Evolutionary conservation across 1,284 basidiomycete genomes (phyloP), one percentile per base, ranked within the genome.

Genomic region (Phenoliferia sp.): DNA sequence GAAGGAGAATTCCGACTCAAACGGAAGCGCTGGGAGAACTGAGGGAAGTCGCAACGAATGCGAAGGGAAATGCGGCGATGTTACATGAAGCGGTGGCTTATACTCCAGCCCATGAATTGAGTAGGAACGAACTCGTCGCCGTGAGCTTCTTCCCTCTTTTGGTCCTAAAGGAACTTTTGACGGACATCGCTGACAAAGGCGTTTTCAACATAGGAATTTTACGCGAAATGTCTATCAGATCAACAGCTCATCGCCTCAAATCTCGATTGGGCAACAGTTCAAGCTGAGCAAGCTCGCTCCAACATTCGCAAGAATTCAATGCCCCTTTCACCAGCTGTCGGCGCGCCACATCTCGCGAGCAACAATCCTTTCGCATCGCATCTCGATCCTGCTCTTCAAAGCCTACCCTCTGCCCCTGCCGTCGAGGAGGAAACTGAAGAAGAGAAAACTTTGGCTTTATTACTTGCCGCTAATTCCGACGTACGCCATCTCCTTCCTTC

Each of bases 191-290:
- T 9, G 7, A 9, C 22, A 15, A 26, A 15, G 22, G 29, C 7
- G 52, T 54, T 26, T 17, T 22, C 48, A 4, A 17, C 44, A 16
- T 74, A 80, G 78, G 79, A 81, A 69, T 79, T 81, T 65, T 79
- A 81, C 68, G 64, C 69, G 4, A 78, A 79, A 59, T 78, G 78
- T 63, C 76, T 81, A 69, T 67, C 74, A 2, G 78, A 77, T 33
- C 79, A 80, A 61, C 78, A 80, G 39, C 76, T 78, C 17, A 72
- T 82, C 52, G 77, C 77, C 0, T 76, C 77, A 39, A 80, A 81
- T 67, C 78, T 82, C 74, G 78, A 77, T 31, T 82, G 81, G 81
- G 81, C 80, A 0, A 77, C 79, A 63, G 78, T 80, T 0, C 79
- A 81, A 68, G 81, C 81, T 3, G 71, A 72, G n/a, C 69, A 74